Conservation (phyloP, 148 eudicot species). For the Camellia granthamiana region DNA sequence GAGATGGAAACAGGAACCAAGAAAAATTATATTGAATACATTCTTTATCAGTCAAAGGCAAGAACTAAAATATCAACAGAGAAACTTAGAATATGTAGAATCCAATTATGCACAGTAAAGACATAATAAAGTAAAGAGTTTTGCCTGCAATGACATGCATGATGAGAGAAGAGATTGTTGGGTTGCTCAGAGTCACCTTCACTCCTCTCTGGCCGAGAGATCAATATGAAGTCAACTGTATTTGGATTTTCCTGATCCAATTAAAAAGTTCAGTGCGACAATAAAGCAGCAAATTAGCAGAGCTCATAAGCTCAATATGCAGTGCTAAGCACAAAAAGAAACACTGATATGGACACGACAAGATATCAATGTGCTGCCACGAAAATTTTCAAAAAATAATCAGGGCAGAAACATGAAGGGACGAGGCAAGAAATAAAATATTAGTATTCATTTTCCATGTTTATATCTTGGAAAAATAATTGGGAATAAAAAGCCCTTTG, state of each 20-base stretch:
- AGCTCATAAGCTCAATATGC: neutral
- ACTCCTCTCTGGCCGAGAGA: constrained; percentile 40
- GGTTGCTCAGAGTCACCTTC: constrained; percentile 30
- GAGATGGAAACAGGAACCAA: neutral
- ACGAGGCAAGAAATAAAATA: neutral
- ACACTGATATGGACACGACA: neutral
- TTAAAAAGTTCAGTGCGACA: constrained; percentile 12
- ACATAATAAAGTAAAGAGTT: neutral
- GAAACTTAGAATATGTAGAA: neutral
- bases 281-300: neutral
- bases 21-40: neutral
- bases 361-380: neutral
- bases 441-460: too few species aligned
- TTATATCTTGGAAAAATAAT: too few species aligned
- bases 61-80: neutral
- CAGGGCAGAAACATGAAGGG: neutral
- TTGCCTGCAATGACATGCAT: constrained; percentile 87
- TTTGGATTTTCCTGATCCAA: constrained; percentile 44
- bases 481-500: too few species aligned
- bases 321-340: neutral
- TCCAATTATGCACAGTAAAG: neutral
- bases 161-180: constrained; percentile 56
- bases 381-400: neutral
- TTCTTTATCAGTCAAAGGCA: neutral
- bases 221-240: constrained; percentile 72